A percentile compares a stretch with the other conserved stretches of the same genome.
Conservation (phyloP, 306 rosid species). For the Dicorynia guianensis region DNA sequence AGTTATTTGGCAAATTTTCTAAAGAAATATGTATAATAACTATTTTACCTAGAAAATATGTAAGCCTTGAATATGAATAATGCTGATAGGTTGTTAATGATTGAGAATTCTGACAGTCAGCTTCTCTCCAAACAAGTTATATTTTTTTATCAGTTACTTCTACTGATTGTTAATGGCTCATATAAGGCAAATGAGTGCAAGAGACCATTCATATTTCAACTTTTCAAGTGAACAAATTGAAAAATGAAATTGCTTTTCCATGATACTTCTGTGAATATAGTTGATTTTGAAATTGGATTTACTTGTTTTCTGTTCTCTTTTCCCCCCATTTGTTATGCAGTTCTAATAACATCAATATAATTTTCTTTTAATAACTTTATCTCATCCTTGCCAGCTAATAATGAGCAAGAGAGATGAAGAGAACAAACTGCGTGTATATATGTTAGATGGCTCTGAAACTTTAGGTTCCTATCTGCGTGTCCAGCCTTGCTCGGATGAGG, state of each 20-base stretch:
- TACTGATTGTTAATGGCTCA: neutral
- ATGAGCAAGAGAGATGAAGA: constrained; percentile 81
- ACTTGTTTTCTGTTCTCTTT: too few relatives aligned
- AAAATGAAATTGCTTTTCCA: neutral
- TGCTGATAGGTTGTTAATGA: neutral
- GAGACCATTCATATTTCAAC: too few relatives aligned
- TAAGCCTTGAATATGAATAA: constrained; percentile 10
- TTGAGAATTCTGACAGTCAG: neutral
- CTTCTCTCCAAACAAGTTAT: too few relatives aligned
- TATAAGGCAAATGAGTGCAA: too few relatives aligned
- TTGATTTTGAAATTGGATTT: too few relatives aligned
- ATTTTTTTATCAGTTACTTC: too few relatives aligned
- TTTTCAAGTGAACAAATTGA: too few relatives aligned
- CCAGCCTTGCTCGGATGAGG: constrained; percentile 66
- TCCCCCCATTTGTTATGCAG: neutral
- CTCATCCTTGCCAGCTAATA: constrained; percentile 65
- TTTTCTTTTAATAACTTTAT: constrained; percentile 43
- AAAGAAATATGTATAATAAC: neutral
- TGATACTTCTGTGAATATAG: constrained; percentile 1
- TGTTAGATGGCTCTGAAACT: constrained; percentile 76
- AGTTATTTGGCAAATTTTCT: too few relatives aligned
- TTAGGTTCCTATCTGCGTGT: constrained; percentile 74
- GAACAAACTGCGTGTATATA: constrained; percentile 61
- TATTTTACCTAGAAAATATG: neutral
- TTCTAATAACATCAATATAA: neutral